A percentile compares a stretch with the other conserved stretches of the same genome.
These are phyloP conservation scores for Gaeumannomyces sp. DNA, from an alignment of 2,329 filamentous ascomycete genomes.

Conservation along the genomic window DNA sequence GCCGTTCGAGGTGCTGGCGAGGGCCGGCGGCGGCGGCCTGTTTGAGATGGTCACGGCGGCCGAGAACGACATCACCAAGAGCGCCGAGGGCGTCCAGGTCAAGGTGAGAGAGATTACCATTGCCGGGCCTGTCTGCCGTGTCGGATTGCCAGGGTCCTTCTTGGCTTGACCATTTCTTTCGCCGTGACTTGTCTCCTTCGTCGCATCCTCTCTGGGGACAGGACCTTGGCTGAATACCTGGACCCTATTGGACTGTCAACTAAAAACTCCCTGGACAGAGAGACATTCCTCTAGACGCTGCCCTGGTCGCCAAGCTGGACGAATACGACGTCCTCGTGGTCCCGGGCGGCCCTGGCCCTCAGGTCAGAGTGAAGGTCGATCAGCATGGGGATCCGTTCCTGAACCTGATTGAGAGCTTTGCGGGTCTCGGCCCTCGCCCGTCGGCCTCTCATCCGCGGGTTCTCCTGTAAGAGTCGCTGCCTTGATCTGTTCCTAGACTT, in stretches of 20 bases:
- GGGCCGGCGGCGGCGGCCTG: slow-evolving; percentile 3
- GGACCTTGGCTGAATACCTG: no score
- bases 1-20: slow-evolving; percentile 12
- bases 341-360: slow-evolving; percentile 1
- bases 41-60: slow-evolving; percentile 10
- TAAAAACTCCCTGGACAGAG: background rate
- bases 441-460: background rate
- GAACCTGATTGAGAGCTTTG: background rate
- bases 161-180: no score
- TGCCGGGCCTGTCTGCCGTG: background rate
- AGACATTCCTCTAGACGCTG: background rate
- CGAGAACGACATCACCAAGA: slow-evolving; percentile 6
- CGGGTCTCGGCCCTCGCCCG: background rate
- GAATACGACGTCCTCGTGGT: slow-evolving; percentile 6
- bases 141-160: no score
- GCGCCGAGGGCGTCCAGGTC: slow-evolving; percentile 8
- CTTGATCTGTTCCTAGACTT: no score
- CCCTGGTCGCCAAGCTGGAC: background rate
- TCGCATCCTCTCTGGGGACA: no score
- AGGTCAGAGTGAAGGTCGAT: background rate
- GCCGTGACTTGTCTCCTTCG: no score
- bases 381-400: background rate
- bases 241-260: no score
- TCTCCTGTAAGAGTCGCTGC: background rate
- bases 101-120: background rate